These are phyloP conservation scores for Paramecium primaurelia DNA, from an alignment of 73 alveolate species.

Conservation along the genomic window DNA sequence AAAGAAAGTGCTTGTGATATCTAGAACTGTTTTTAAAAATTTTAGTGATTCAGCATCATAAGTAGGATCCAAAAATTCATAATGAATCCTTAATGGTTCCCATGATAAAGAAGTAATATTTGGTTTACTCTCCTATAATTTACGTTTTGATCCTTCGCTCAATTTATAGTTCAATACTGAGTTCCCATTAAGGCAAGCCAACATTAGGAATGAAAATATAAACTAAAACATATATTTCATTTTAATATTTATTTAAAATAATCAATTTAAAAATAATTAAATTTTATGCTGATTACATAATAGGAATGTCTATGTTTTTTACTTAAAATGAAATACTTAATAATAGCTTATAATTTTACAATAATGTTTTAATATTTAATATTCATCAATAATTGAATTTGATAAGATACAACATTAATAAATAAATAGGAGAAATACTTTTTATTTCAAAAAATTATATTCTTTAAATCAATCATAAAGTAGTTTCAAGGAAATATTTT, in stretches of 20 bases:
- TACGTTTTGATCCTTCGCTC: not conserved
- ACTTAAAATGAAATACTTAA: not conserved
- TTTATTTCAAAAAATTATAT: too few relatives aligned
- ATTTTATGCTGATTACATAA: too few relatives aligned
- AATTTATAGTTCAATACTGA: not conserved
- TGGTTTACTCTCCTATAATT: not conserved
- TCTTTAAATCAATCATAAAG: too few relatives aligned
- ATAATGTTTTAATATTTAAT: too few relatives aligned
- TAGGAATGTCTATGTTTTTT: not conserved
- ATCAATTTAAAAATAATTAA: not conserved
- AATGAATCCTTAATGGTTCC: not conserved
- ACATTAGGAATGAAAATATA: not conserved
- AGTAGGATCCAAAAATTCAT: not conserved
- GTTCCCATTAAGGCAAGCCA: not conserved
- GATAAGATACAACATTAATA: not conserved
- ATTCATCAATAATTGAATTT: not conserved
- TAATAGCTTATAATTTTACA: not conserved
- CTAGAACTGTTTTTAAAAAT: not conserved
- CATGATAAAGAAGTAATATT: not conserved
- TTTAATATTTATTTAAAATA: too few relatives aligned
- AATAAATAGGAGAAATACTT: not conserved
- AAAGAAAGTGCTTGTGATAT: not conserved
- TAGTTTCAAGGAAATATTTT: too few relatives aligned
- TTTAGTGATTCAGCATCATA: not conserved
- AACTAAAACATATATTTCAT: not conserved